phyloP scores from a whole-genome alignment of 2,329 filamentous ascomycete species.

The Colletotrichum destructivum region DNA sequence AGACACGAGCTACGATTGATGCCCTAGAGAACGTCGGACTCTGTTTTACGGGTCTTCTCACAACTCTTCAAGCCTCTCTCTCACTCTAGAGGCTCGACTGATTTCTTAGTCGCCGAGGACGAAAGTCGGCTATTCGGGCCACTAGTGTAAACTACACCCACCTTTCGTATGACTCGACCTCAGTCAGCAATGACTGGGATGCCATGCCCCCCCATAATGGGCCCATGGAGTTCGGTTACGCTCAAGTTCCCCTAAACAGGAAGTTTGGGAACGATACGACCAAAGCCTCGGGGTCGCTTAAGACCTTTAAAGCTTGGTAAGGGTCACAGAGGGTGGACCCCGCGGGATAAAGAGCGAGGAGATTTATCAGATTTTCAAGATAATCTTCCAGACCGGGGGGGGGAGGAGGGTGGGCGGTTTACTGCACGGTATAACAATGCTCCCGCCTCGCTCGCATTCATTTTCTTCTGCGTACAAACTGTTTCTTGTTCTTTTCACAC shows the following conservation, averaged over 20 bases:
- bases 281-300: not conserved
- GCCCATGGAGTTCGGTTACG: conserved; percentile 1
- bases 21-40: too few species aligned
- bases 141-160: not conserved
- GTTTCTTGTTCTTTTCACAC: not conserved
- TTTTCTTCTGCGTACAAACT: not conserved
- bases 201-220: too few species aligned
- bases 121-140: too few species aligned
- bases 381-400: not conserved
- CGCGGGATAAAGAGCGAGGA: not conserved
- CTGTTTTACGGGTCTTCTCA: not conserved
- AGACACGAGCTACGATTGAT: too few species aligned
- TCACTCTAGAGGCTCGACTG: not conserved
- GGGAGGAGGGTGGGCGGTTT: not conserved
- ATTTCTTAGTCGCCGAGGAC: too few species aligned
- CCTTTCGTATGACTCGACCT: not conserved
- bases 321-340: not conserved
- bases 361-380: conserved; percentile 29
- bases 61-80: not conserved
- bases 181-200: not conserved
- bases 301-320: not conserved
- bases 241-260: conserved; percentile 8
- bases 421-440: not conserved
- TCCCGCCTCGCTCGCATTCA: not conserved
- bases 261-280: not conserved